These are phyloP conservation scores for Botrytis porri DNA, from an alignment of 2,329 filamentous ascomycete species.

Conservation along the genomic window DNA sequence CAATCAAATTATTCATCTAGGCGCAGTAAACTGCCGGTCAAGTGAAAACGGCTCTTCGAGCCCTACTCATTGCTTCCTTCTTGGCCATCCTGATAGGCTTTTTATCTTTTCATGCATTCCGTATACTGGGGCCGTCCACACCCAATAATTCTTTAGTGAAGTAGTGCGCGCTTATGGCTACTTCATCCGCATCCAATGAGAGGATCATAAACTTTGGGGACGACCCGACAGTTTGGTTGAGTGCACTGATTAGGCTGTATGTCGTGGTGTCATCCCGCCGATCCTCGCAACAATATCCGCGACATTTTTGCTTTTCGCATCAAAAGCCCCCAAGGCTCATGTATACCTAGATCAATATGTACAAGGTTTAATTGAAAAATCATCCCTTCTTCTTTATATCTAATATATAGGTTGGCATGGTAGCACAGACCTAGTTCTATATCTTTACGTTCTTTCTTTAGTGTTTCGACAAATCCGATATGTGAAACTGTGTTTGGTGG, in stretches of 20 bases:
- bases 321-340: not conserved
- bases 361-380: not conserved
- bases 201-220: not conserved
- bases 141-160: not conserved
- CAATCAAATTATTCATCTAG: constrained; percentile 1
- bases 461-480: not conserved
- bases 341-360: not conserved
- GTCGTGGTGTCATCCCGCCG: not conserved
- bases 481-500: not conserved
- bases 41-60: not conserved
- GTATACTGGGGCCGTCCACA: not conserved
- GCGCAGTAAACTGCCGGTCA: not conserved
- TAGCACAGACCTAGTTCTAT: not conserved
- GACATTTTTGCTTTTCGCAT: not conserved
- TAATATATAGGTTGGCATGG: constrained; percentile 3
- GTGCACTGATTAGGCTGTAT: constrained; percentile 1
- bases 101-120: constrained; percentile 6
- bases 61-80: not conserved
- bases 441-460: not conserved
- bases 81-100: not conserved
- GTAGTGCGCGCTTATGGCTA: constrained; percentile 2
- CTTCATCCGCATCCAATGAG: not conserved
- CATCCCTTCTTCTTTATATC: not conserved
- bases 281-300: not conserved
- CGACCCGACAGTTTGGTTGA: constrained; percentile 15